Conservation (phyloP, 495 filamentous ascomycete genomes). For the Durotheca rogersii region DNA sequence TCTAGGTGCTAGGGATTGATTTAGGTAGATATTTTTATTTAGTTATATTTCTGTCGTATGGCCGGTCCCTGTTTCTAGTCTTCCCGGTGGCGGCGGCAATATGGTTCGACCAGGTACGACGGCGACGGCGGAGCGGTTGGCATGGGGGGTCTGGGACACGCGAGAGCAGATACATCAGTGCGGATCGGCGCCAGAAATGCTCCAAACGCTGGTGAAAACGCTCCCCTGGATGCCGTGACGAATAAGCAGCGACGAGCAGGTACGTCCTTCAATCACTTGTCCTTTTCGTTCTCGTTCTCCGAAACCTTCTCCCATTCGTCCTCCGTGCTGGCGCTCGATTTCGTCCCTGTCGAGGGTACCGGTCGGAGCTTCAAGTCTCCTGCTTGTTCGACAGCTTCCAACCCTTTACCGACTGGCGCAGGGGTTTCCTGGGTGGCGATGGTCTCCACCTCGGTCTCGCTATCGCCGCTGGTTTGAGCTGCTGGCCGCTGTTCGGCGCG, state of each 20-base stretch:
- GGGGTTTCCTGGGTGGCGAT: constrained; percentile 34
- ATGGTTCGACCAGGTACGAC: too few relatives aligned
- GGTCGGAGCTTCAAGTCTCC: constrained; percentile 47
- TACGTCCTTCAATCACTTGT: constrained; percentile 36
- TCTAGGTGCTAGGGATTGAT: too few relatives aligned
- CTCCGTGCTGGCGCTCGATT: constrained; percentile 55
- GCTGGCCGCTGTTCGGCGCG: constrained; percentile 39
- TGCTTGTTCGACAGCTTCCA: constrained; percentile 38
- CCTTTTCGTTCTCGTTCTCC: constrained; percentile 58
- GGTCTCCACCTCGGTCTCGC: constrained; percentile 56
- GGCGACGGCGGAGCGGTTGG: too few relatives aligned
- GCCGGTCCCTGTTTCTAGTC: too few relatives aligned
- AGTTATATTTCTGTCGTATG: too few relatives aligned
- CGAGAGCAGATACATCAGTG: constrained; percentile 21
- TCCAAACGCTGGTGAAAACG: constrained; percentile 27
- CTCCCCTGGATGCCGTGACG: constrained; percentile 1
- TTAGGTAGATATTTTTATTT: too few relatives aligned
- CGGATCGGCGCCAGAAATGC: constrained; percentile 20
- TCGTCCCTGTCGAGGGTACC: constrained; percentile 36
- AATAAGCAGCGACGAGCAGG: too few relatives aligned
- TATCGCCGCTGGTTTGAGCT: constrained; percentile 37
- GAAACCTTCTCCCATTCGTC: constrained; percentile 62
- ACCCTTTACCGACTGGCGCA: constrained; percentile 36
- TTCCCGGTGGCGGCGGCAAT: too few relatives aligned
- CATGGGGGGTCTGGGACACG: too few relatives aligned